Conservation (phyloP, 352 stramenopile genomes). For the Globisporangium okanoganense region DNA sequence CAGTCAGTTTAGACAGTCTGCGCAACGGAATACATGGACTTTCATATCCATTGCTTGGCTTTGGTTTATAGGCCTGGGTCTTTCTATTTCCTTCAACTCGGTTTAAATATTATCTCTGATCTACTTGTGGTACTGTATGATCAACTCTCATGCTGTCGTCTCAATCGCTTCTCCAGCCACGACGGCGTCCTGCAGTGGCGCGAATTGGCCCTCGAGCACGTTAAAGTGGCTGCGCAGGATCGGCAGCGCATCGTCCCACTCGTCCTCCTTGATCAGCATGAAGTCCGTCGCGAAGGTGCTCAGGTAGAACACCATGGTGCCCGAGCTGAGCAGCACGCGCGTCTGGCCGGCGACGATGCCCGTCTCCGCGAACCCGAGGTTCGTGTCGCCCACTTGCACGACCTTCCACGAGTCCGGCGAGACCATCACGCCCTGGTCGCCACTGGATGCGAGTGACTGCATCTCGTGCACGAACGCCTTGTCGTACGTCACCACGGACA, state of each 20-base stretch:
- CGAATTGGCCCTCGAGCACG: conserved; percentile 40
- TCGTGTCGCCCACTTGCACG: conserved; percentile 59
- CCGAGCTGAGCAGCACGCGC: conserved; percentile 47
- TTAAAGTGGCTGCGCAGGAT: conserved; percentile 44
- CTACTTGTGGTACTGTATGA: background rate
- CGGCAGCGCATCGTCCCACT: conserved; percentile 47
- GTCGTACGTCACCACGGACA: conserved; percentile 58
- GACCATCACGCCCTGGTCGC: conserved; percentile 47
- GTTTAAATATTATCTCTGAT: conserved; percentile 2
- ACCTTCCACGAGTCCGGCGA: conserved; percentile 61
- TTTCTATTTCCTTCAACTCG: background rate
- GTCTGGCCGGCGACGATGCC: conserved; percentile 67
- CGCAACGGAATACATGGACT: conserved; percentile 2
- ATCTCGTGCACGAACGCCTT: conserved; percentile 36
- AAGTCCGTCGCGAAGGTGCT: conserved; percentile 71
- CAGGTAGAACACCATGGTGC: conserved; percentile 65
- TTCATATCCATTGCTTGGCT: background rate
- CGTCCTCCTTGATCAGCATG: conserved; percentile 72
- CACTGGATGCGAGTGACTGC: conserved; percentile 25
- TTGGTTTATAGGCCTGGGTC: background rate
- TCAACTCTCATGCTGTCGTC: background rate
- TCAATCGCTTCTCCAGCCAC: background rate
- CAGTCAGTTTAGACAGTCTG: background rate
- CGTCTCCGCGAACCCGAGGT: conserved; percentile 54
- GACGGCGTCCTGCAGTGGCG: conserved; percentile 18